Percentiles rank a stretch among this genome's conserved stretches.
Conservation (phyloP, 352 stramenopile species). For the Phytopythium vexans region DNA sequence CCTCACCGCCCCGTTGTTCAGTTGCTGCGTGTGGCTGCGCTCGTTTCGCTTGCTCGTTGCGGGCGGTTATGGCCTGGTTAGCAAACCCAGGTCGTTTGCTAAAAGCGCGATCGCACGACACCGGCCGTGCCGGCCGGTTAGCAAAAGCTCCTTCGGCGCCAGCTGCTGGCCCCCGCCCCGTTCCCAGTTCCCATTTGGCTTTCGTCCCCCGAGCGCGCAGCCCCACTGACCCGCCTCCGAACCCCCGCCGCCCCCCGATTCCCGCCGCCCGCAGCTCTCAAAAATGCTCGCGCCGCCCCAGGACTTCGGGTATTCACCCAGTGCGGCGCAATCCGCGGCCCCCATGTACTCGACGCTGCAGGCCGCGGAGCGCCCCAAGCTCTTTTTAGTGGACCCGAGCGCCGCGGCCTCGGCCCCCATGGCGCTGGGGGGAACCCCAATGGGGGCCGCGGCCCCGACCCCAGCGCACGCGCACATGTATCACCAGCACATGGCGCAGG, state of each 20-base stretch:
- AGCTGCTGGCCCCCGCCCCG: conserved; percentile 2
- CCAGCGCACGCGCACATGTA: no score
- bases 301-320: conserved; percentile 46
- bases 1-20: no score
- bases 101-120: not conserved
- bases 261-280: conserved; percentile 4
- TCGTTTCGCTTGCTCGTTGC: not conserved
- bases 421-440: no score
- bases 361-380: conserved; percentile 50
- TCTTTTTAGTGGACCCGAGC: conserved; percentile 38
- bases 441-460: no score
- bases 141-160: not conserved
- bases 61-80: not conserved
- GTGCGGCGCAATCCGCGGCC: conserved; percentile 6
- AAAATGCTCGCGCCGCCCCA: conserved; percentile 34
- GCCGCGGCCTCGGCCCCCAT: no score
- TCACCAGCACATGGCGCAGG: no score
- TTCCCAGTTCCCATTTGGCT: conserved; percentile 9
- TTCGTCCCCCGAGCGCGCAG: conserved; percentile 8
- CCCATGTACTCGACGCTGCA: conserved; percentile 17
- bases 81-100: not conserved
- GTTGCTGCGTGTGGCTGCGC: no score
- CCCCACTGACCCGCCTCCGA: not conserved
- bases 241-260: not conserved
- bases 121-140: not conserved